Base-by-base conservation (phyloP, 306 rosid species). In the Pyrus bretschneideri region DNA sequence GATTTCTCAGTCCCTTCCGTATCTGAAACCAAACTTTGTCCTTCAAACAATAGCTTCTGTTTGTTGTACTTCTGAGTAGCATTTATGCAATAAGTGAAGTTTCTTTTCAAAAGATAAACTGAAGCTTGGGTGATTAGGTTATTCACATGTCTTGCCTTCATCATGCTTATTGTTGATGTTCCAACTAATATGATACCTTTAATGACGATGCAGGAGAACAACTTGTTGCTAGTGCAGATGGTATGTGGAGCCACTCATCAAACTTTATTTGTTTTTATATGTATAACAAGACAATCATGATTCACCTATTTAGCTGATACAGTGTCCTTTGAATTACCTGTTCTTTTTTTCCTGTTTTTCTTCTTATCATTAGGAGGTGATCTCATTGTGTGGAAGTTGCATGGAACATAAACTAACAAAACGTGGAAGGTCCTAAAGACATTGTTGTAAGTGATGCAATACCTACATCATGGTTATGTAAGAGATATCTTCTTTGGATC, bases 141-240 rank as follows among this genome's bases (percentile, higher is more conserved):
- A 27, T 63, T 9, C 55, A 9, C 72, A 13, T 55, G 3, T 55
- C 21, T 33, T 70, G 11, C 55, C 49, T 25, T 33, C 45, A 65
- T 65, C 44, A 59, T 13, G 60, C 74, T 11, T 49, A 40, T 67
- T 31, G 52, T 31, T 30, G 30, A 44, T 30, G 60, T 14, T 63
- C 71, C 77, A 67, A 49, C 33, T 83, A 70, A 76, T 73, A 44
- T n/a, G 46, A 18, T n/a, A 64, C 30, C 29, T 78, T 70, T 59
- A 23, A 5, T 68, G 46, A 63, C 86, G 35, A 67, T 87, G 87
- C 82, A 95, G 98, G 98, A 67, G 98, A 92, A 74, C 85, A 83
- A 54, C 88, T 95, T 31, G 97, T 97, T 59, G 90, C 98, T 78
- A 96, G 96, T 62, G 95, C 96, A 61, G 98, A 92, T 76, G 93